Percentiles rank a stretch among this genome's conserved stretches.
phyloP scores from a whole-genome alignment of 2,329 filamentous ascomycete genomes.

The Aspergillus phoenicis region DNA sequence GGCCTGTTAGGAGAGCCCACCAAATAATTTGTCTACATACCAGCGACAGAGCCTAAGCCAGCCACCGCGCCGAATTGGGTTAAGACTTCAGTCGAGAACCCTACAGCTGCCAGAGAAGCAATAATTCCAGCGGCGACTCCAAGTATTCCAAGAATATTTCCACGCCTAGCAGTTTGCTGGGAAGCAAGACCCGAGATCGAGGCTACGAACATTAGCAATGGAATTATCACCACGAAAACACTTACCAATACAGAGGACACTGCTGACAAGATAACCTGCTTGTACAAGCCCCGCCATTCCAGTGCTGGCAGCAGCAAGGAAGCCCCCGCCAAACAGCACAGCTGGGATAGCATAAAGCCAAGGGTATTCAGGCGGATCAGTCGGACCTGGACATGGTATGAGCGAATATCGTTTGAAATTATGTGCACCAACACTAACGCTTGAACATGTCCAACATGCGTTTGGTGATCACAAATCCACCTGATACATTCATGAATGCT shows the following conservation, averaged over 20 bases:
- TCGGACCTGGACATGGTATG: conserved; percentile 60
- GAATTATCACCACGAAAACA: not conserved
- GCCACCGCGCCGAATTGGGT: conserved; percentile 79
- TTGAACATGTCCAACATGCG: conserved; percentile 93
- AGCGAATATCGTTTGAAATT: not conserved
- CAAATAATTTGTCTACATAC: conserved; percentile 32
- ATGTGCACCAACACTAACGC: conserved; percentile 48
- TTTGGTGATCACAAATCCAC: conserved; percentile 89
- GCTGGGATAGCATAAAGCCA: conserved; percentile 83
- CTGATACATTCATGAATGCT: conserved; percentile 85
- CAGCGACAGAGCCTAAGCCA: conserved; percentile 67
- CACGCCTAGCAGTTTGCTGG: conserved; percentile 78
- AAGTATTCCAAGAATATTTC: conserved; percentile 83
- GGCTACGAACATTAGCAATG: conserved; percentile 23
- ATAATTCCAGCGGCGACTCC: conserved; percentile 82
- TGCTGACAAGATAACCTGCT: conserved; percentile 83
- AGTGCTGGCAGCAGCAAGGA: conserved; percentile 75
- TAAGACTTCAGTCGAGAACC: conserved; percentile 76
- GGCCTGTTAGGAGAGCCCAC: conserved; percentile 4
- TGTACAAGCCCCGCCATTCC: conserved; percentile 83
- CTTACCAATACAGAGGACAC: conserved; percentile 74
- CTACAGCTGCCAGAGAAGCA: conserved; percentile 77
- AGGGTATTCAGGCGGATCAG: conserved; percentile 83
- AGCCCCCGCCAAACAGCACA: conserved; percentile 76
- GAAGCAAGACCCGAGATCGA: conserved; percentile 81